These are phyloP conservation scores for Scutellaria barbata DNA, from an alignment of 257 asterid genomes.

Conservation along the genomic window DNA sequence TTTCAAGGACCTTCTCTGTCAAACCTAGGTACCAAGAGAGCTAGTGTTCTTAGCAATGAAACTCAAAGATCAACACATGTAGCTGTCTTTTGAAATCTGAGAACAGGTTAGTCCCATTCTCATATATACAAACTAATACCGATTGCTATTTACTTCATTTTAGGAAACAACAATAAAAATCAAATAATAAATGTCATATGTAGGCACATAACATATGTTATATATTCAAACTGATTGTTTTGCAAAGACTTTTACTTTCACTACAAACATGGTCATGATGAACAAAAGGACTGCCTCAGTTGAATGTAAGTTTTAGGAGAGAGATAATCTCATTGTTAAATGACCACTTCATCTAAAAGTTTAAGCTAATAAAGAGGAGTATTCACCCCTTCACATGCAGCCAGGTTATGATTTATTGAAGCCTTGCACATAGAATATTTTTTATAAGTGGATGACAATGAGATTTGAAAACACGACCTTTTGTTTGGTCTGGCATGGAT, in stretches of 20 bases:
- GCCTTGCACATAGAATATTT: not conserved
- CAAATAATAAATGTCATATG: slow-evolving; percentile 12
- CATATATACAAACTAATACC: slow-evolving; percentile 21
- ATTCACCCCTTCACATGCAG: not conserved
- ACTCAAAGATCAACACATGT: slow-evolving; percentile 20
- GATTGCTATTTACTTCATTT: slow-evolving; percentile 24
- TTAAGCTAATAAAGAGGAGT: not conserved
- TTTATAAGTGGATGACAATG: not conserved
- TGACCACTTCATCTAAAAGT: not conserved
- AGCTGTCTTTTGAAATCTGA: slow-evolving; percentile 12
- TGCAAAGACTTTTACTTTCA: not conserved
- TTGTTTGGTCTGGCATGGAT: too few relatives aligned
- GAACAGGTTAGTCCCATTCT: slow-evolving; percentile 10
- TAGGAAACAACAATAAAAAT: slow-evolving; percentile 9
- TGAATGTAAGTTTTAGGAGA: not conserved
- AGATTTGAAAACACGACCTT: not conserved
- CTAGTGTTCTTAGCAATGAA: slow-evolving; percentile 29
- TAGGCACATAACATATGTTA: slow-evolving; percentile 8
- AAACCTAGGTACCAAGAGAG: slow-evolving; percentile 59
- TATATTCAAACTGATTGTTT: slow-evolving; percentile 7
- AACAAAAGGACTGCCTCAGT: slow-evolving; percentile 12
- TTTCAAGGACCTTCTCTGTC: slow-evolving; percentile 81
- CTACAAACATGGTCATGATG: slow-evolving; percentile 25
- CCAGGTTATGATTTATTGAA: not conserved
- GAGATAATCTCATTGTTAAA: slow-evolving; percentile 20